Conservation (phyloP, 331 rosid genomes). For the Malus hybrid region DNA sequence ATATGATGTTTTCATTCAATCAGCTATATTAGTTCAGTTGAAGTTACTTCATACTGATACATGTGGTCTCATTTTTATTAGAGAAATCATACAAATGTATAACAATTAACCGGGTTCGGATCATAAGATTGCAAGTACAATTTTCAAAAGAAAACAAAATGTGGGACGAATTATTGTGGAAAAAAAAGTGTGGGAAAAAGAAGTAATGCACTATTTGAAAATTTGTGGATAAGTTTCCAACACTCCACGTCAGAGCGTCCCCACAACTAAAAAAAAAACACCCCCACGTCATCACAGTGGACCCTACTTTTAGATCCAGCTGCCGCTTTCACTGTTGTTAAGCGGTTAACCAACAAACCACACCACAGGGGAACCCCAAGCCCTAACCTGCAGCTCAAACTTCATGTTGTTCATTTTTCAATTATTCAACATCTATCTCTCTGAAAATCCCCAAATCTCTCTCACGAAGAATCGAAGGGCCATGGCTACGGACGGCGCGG, state of each 20-base stretch:
- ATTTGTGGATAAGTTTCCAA: neutral
- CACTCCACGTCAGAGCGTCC: conserved; percentile 1
- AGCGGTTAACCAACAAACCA: neutral
- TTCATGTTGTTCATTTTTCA: neutral
- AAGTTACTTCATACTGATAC: too few species aligned
- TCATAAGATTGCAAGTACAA: neutral
- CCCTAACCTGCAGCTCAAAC: conserved; percentile 19
- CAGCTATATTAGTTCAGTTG: too few species aligned
- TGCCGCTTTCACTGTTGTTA: neutral
- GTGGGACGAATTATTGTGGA: neutral
- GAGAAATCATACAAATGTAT: too few species aligned
- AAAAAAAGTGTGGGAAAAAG: neutral
- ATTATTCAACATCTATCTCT: neutral
- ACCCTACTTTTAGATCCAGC: neutral
- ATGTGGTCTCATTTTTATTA: too few species aligned
- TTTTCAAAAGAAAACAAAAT: too few species aligned
- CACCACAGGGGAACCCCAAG: neutral
- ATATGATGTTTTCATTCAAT: too few species aligned
- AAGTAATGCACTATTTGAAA: neutral
- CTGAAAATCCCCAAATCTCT: neutral
- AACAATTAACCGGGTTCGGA: too few species aligned
- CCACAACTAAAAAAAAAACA: neutral
- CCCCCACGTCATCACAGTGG: neutral
- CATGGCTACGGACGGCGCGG: conserved; percentile 47
- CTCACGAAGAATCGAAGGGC: neutral